Base-by-base conservation (phyloP, 2,329 filamentous ascomycete genomes). In the Neobulgaria alba region DNA sequence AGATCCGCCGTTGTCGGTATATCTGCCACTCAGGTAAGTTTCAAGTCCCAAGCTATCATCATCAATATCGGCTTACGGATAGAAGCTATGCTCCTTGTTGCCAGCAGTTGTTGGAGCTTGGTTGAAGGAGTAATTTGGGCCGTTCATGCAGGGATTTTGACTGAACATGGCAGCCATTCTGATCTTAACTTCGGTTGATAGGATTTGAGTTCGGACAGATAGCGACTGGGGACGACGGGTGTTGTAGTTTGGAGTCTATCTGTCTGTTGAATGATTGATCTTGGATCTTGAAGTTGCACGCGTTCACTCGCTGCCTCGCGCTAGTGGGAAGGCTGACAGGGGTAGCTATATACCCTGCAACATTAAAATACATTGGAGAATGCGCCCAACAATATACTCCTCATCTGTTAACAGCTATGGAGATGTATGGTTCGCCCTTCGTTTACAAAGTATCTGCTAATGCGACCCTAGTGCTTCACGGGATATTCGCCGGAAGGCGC, bases 1-100 rank as follows among this genome's bases (percentile, higher is more conserved):
- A 46, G 88, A 94, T 55, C 92, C 92, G 55, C 92, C 92, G 63
- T 98, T 98, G 71, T 98, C 90, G 53, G 92, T 93, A 68, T 98
- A 98, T 56, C 85, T 92, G 54, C 15, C 12, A n/a, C 15, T 18
- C 16, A 9, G 20, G 15, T 35, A 5, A 35, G n/a, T n/a, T 8
- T 19, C 7, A 5, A 19, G 10, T 35, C 17, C 17, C 7, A 5
- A 5, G 9, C 14, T 20, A 7, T 8, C 17, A 5, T 19, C 20
- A 18, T n/a, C 20, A 39, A 33, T 26, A 15, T 31, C 29, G 36
- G 53, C 84, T 59, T 76, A 95, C 89, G 90, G 89, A 67, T 95
- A 89, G 69, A 95, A 95, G 56, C 80, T 78, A 67, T 93, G 89
- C 69, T 92, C 68, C 55, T 75, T 72, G 46, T 71, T 68, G 51